Base-by-base conservation (phyloP, 1,284 basidiomycete genomes). In the Pulchroboletus neoregius region DNA sequence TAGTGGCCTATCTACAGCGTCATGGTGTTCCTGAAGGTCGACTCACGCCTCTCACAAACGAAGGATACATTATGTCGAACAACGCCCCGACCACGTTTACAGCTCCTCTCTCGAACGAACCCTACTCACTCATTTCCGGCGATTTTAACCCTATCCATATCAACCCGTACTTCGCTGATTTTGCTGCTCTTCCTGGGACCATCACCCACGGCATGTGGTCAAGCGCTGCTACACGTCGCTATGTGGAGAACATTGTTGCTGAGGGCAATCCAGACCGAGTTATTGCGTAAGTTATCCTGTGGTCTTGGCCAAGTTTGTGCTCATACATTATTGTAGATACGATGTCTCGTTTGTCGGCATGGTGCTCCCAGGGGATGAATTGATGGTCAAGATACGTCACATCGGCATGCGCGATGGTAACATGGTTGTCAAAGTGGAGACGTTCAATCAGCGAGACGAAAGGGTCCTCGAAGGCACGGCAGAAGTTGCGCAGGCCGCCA, bases 151-250 rank as follows among this genome's bases (percentile, higher is more conserved):
- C 91, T n/a, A 96, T 99, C 58, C 96, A 99, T 69, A 77, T 96
- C 70, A 98, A 99, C 71, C 96, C 95, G 0, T 98, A 98, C 77
- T 98, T 99, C 74, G 83, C 95, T 23, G 87, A 93, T 66, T 93
- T 91, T 58, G 94, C 95, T 12, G 82, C 86, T 16, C 83, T 99
- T 18, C 95, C 94, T 24, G 90, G 91, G 12, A 98, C 96, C 15
- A 99, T 99, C 65, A 97, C 95, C 6, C 95, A 99, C 64, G 95
- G 95, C 46, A 84, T 99, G 75, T 97, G 93, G 90, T 88, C 92
- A 13, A 94, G 90, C 55, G 95, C 96, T 39, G 94, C 94, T 18
- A 95, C 94, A 26, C 82, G 95, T 59, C 84, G 87, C 48, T 95
- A 87, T 65, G 84, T 98, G 55, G 96, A 99, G 73, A 94, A 84